phyloP scores from a whole-genome alignment of 2,329 filamentous ascomycete species.

The Akanthomyces uredinophilus region DNA sequence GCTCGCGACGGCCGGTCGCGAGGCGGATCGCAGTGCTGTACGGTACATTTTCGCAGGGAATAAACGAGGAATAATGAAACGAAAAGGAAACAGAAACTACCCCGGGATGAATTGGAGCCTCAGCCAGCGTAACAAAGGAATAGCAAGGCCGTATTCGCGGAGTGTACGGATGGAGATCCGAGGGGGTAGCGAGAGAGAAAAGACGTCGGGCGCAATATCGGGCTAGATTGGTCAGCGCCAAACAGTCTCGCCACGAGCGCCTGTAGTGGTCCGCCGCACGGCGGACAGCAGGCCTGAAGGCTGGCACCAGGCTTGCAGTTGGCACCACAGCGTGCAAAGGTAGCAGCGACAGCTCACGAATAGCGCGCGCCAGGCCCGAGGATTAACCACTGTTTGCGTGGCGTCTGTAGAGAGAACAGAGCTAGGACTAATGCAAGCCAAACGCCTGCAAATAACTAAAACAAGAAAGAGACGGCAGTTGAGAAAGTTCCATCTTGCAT shows the following conservation, averaged over 20 bases:
- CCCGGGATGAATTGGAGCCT: background rate
- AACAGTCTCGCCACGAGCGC: background rate
- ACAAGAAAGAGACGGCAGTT: background rate
- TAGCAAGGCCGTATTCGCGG: background rate
- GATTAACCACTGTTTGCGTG: constrained; percentile 9
- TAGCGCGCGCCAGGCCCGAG: background rate
- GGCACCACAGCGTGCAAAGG: no score
- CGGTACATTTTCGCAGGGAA: constrained; percentile 42
- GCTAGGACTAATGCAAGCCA: constrained; percentile 8
- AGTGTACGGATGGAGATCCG: background rate
- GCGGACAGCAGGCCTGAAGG: no score
- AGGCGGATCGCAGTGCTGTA: constrained; percentile 43
- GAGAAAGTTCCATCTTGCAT: background rate
- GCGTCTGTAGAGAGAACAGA: background rate
- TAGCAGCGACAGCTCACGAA: no score
- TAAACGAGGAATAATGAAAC: constrained; percentile 14
- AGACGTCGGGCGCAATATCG: background rate
- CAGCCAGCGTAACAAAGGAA: constrained; percentile 1
- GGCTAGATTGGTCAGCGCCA: constrained; percentile 15
- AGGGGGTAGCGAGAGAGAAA: background rate
- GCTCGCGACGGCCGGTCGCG: constrained; percentile 38
- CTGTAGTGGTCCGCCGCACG: background rate
- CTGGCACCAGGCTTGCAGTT: no score
- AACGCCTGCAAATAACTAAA: background rate
- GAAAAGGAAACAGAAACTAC: background rate